Conservation (phyloP, 2,329 filamentous ascomycete species). For the Aureobasidium pullulans region DNA sequence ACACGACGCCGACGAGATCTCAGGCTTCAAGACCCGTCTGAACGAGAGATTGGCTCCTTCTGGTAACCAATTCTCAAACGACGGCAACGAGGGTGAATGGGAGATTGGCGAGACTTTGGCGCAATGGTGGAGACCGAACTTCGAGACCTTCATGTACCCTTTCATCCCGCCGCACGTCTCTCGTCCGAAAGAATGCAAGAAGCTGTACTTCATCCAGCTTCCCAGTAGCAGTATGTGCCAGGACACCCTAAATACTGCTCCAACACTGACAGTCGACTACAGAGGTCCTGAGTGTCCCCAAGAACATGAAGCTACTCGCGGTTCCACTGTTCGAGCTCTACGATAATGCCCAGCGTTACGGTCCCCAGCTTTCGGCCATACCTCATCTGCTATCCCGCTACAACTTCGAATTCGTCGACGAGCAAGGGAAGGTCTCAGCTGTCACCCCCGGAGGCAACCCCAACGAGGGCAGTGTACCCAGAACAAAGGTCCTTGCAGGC, state of each 20-base stretch:
- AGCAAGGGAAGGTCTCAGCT: slow-evolving; percentile 79
- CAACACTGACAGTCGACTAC: slow-evolving; percentile 13
- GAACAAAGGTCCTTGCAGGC: slow-evolving; percentile 59
- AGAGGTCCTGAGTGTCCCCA: slow-evolving; percentile 94
- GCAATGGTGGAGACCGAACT: slow-evolving; percentile 98
- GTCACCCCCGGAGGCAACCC: slow-evolving; percentile 68
- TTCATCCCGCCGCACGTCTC: slow-evolving; percentile 96
- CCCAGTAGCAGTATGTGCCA: slow-evolving; percentile 73
- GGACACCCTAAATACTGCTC: background rate
- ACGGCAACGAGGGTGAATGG: slow-evolving; percentile 59
- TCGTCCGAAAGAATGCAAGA: slow-evolving; percentile 97
- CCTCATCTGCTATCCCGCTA: slow-evolving; percentile 91
- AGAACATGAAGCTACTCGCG: slow-evolving; percentile 98
- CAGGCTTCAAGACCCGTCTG: slow-evolving; percentile 87
- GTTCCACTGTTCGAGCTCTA: slow-evolving; percentile 97
- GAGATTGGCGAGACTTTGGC: slow-evolving; percentile 89
- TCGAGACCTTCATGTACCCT: slow-evolving; percentile 99
- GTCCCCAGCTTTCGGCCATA: slow-evolving; percentile 91
- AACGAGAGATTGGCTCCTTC: slow-evolving; percentile 84
- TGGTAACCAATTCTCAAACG: slow-evolving; percentile 72
- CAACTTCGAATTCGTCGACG: slow-evolving; percentile 96
- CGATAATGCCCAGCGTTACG: slow-evolving; percentile 91
- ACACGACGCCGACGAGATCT: slow-evolving; percentile 81
- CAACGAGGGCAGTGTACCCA: slow-evolving; percentile 43
- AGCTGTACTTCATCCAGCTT: slow-evolving; percentile 93